Conservation (phyloP, 768 basidiomycete genomes). For the Suillus subalutaceus region DNA sequence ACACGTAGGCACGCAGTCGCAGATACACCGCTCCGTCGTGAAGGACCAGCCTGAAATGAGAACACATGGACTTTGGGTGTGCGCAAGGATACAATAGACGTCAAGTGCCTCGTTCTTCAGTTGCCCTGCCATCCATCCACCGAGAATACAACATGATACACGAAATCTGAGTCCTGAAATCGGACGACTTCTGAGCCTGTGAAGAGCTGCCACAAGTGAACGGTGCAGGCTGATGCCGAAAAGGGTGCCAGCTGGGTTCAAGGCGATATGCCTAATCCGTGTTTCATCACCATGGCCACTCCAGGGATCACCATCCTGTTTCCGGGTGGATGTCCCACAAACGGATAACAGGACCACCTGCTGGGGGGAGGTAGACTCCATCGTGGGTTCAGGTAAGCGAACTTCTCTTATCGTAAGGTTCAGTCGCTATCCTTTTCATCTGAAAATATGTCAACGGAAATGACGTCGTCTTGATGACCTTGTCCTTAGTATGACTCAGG, state of each 20-base stretch:
- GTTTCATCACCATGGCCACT: not conserved
- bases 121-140: slow-evolving; percentile 18
- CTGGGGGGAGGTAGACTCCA: not conserved
- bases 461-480: not conserved
- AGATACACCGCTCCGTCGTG: too few species aligned
- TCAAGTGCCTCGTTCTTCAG: not conserved
- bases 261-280: not conserved
- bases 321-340: not conserved
- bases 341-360: not conserved
- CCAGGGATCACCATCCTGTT: not conserved
- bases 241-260: slow-evolving; percentile 15
- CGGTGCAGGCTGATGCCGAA: slow-evolving; percentile 24
- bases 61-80: too few species aligned
- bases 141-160: slow-evolving; percentile 29
- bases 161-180: slow-evolving; percentile 26
- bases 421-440: not conserved
- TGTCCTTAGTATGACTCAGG: not conserved
- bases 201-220: slow-evolving; percentile 30
- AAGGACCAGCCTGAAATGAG: too few species aligned
- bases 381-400: not conserved
- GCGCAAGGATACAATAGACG: too few species aligned
- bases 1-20: too few species aligned
- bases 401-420: not conserved
- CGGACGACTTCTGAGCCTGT: slow-evolving; percentile 20
- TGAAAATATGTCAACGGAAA: not conserved